Percentiles rank a stretch among this genome's conserved stretches.
Conservation (phyloP, 176 grass and related monocot genomes). For the bread wheat (Triticum aestivum) region IWGSC_CS_RefSeq_v2.1 NC_057802.1:419833126-419833625, state of each 20-base stretch:
- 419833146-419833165: too few relatives aligned
- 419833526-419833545: background rate
- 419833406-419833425: too few relatives aligned
- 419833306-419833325: conserved; percentile 4
- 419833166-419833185: too few relatives aligned
- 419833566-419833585: background rate
- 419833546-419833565: conserved; percentile 9
- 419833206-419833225: background rate
- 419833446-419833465: too few relatives aligned
- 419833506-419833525: too few relatives aligned
- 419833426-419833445: too few relatives aligned
- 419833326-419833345: background rate
- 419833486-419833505: too few relatives aligned
- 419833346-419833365: too few relatives aligned
- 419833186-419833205: background rate
- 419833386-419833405: too few relatives aligned
- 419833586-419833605: background rate
- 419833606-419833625: background rate
- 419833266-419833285: background rate
- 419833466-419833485: too few relatives aligned
- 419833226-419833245: background rate
- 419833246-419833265: conserved; percentile 12
- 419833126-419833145: too few relatives aligned
- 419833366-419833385: too few relatives aligned
- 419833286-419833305: conserved; percentile 8